phyloP scores from a whole-genome alignment of 305 asterid species.

The Fraxinus floribunda region DNA sequence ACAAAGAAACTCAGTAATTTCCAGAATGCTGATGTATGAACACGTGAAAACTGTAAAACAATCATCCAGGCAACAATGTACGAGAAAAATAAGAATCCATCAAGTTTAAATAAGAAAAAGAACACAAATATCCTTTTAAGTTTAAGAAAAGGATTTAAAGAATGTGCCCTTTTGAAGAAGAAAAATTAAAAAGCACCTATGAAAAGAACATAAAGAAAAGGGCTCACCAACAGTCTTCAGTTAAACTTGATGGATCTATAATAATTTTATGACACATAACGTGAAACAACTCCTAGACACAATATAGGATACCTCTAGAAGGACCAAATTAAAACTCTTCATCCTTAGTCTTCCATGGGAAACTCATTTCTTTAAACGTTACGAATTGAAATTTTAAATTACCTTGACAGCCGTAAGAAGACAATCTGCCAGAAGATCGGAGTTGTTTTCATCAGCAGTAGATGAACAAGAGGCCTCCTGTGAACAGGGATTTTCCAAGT shows the following conservation, averaged over 20 bases:
- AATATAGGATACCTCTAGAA: background rate
- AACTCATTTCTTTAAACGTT: constrained; percentile 6
- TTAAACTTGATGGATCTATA: background rate
- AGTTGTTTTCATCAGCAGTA: constrained; percentile 43
- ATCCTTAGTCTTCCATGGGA: background rate
- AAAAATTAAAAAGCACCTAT: background rate
- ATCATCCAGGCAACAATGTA: background rate
- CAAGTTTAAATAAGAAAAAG: background rate
- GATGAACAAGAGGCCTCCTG: constrained; percentile 61
- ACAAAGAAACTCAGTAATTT: constrained; percentile 9
- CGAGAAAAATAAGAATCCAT: background rate
- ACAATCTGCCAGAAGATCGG: constrained; percentile 73
- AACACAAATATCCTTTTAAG: background rate
- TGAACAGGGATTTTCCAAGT: constrained; percentile 39
- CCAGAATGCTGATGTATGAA: constrained; percentile 11
- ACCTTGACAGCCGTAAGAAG: constrained; percentile 93
- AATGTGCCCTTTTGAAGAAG: background rate
- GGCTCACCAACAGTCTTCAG: background rate
- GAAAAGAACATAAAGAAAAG: background rate
- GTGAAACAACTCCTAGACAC: background rate
- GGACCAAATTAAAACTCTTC: background rate
- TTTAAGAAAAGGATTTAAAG: background rate
- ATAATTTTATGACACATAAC: background rate
- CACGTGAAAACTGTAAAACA: background rate
- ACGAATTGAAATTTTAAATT: constrained; percentile 21